These are phyloP conservation scores for Prinsepia uniflora DNA, from an alignment of 306 rosid species.

Conservation along the genomic window DNA sequence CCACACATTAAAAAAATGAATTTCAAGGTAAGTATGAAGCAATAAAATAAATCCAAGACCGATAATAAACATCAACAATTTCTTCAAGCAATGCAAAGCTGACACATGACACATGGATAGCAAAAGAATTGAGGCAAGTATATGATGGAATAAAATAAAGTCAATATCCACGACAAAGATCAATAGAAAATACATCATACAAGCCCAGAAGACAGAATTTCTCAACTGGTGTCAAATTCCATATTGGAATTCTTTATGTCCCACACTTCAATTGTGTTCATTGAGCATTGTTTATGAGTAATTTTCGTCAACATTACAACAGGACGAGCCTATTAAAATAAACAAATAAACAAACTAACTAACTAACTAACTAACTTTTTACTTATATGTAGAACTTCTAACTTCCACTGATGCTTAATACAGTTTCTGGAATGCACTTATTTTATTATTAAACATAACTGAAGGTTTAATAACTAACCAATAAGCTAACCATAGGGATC, in stretches of 20 bases:
- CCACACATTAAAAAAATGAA: slow-evolving; percentile 14
- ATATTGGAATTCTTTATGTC: neutral
- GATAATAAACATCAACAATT: neutral
- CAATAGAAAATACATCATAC: neutral
- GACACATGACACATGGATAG: neutral
- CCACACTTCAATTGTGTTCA: neutral
- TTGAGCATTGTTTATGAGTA: neutral
- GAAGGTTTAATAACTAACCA: neutral
- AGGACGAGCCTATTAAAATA: neutral
- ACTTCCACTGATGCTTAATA: neutral
- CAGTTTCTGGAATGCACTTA: neutral
- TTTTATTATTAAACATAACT: neutral
- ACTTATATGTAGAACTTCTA: neutral
- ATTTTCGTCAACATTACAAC: neutral
- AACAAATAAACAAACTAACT: neutral
- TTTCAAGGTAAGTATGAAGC: neutral
- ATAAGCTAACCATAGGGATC: neutral
- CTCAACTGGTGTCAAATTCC: neutral
- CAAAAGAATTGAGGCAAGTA: too few species aligned
- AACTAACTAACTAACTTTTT: too few species aligned
- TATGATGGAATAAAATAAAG: neutral
- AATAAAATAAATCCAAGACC: slow-evolving; percentile 17
- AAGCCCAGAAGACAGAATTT: neutral
- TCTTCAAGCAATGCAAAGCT: neutral
- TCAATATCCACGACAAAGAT: neutral